These are phyloP conservation scores for Coffea eugenioides DNA, from an alignment of 257 asterid species.

Conservation along the genomic window DNA sequence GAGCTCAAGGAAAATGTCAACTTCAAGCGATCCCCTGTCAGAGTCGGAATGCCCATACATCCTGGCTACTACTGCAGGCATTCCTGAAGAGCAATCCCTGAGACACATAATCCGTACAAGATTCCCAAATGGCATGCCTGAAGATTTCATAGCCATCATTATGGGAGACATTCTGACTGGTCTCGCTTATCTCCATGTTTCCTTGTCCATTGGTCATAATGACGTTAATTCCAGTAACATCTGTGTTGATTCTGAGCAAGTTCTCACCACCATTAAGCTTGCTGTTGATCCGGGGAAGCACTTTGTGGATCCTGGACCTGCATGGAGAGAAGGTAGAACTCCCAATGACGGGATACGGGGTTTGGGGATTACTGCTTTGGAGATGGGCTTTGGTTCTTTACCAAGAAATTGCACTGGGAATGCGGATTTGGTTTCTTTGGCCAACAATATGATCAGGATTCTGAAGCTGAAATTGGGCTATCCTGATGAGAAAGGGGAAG, in stretches of 20 bases:
- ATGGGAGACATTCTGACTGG: not conserved
- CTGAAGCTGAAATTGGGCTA: not conserved
- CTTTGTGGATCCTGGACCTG: not conserved
- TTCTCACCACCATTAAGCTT: not conserved
- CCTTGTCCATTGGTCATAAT: not conserved
- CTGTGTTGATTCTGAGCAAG: not conserved
- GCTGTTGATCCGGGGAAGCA: not conserved
- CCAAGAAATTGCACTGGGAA: not conserved
- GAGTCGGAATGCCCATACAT: no score
- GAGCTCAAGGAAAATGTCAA: no score
- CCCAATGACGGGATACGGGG: not conserved
- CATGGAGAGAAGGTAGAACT: not conserved
- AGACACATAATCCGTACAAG: no score
- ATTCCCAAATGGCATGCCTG: no score
- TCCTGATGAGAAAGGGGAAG: not conserved
- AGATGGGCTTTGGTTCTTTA: not conserved
- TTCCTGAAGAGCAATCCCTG: no score
- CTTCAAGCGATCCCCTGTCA: no score
- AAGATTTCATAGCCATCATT: no score
- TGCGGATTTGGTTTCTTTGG: not conserved
- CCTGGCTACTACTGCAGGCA: no score
- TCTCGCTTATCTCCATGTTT: not conserved
- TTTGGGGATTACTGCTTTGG: no score
- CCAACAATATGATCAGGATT: not conserved
- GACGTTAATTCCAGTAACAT: not conserved